phyloP scores from a whole-genome alignment of 2,329 filamentous ascomycete genomes.

The Pseudocercospora musae region DNA sequence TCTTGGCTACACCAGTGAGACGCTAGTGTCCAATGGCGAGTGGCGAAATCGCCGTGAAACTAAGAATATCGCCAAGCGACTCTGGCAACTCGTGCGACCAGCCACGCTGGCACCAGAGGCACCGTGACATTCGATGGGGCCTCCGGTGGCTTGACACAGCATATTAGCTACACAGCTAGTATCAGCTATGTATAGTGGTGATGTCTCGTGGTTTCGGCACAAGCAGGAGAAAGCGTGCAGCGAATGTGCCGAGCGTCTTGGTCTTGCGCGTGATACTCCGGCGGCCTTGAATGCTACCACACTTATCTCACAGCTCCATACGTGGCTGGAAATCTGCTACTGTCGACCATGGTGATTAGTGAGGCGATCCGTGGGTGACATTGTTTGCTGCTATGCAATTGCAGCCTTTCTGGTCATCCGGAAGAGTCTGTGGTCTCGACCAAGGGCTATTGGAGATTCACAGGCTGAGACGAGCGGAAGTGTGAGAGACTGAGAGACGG shows the following conservation, averaged over 20 bases:
- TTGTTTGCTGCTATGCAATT: neutral
- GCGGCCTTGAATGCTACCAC: neutral
- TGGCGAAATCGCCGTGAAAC: neutral
- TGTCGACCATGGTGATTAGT: neutral
- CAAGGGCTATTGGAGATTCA: neutral
- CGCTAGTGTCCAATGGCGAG: neutral
- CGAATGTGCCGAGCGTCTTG: neutral
- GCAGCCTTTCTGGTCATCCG: neutral
- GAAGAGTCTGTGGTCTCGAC: neutral
- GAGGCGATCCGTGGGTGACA: neutral
- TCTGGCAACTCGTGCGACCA: neutral
- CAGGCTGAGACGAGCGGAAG: neutral
- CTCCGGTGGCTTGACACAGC: neutral
- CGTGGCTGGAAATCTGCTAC: neutral
- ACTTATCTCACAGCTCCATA: neutral
- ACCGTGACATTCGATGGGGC: neutral
- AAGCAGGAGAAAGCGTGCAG: neutral
- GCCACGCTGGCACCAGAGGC: neutral
- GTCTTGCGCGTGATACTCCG: neutral
- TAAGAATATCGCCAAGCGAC: slow-evolving; percentile 1
- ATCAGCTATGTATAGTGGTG: neutral
- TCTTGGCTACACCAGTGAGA: neutral
- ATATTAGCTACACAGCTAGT: neutral
- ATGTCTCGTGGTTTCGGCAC: neutral
- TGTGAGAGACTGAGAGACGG: neutral